A percentile compares a stretch with the other conserved stretches of the same genome.
Evolutionary conservation across 805 yeast genomes (phyloP).

Genomic region (Candida sphagnicola): DNA sequence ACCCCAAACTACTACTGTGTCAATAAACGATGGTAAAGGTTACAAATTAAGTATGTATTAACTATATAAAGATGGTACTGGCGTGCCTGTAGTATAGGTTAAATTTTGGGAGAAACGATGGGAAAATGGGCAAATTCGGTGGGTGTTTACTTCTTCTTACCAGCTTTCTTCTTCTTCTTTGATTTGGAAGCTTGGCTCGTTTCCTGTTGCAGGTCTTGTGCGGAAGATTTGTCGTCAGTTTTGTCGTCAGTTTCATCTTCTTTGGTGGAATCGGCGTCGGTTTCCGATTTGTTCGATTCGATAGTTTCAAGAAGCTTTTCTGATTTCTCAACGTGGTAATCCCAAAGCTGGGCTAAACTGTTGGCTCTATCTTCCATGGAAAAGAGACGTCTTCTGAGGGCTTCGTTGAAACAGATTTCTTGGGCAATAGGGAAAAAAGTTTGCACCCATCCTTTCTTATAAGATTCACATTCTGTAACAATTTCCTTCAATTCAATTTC

Average conservation of each 20-base stretch:
- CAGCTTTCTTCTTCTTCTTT: constrained; percentile 9
- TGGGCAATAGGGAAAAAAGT: constrained; percentile 73
- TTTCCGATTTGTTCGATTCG: constrained; percentile 3
- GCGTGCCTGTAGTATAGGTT: too few species aligned
- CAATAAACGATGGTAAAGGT: neutral
- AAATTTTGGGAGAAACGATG: too few species aligned
- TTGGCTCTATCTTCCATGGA: constrained; percentile 40
- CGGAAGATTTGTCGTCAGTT: constrained; percentile 2
- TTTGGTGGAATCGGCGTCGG: neutral
- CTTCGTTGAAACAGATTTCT: constrained; percentile 90
- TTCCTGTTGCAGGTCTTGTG: neutral
- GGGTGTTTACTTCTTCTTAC: constrained; percentile 6
- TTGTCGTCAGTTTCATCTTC: constrained; percentile 1
- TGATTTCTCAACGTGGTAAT: constrained; percentile 17
- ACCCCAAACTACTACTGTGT: neutral
- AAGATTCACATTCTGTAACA: constrained; percentile 66
- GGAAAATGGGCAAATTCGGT: too few species aligned
- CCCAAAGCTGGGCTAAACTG: constrained; percentile 34
- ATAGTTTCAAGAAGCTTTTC: constrained; percentile 9
- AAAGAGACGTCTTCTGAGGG: constrained; percentile 69
- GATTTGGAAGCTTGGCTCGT: constrained; percentile 1
- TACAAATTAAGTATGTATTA: neutral
- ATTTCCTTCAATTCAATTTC: constrained; percentile 79
- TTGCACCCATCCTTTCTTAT: constrained; percentile 79
- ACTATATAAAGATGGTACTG: neutral